Conservation (phyloP, 305 asterid genomes). For the Galium porrigens region DNA sequence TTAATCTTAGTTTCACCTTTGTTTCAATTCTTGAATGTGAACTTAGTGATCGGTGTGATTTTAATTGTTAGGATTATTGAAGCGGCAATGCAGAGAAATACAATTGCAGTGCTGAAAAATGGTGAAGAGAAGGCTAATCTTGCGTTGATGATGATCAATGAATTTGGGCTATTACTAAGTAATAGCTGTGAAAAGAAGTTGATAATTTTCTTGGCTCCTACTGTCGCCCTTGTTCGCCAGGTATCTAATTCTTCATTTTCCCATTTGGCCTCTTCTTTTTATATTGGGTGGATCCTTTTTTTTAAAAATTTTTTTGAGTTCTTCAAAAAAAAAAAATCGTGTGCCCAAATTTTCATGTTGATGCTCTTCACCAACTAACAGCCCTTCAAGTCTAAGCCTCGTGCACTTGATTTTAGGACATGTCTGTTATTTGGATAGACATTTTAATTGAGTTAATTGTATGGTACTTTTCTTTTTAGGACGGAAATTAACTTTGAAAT, state of each 20-base stretch:
- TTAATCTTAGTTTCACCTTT: neutral
- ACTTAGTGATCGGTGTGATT: slow-evolving; percentile 15
- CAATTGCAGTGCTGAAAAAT: slow-evolving; percentile 50
- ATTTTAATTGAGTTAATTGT: too few species aligned
- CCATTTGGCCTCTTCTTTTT: neutral
- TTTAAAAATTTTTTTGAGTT: neutral
- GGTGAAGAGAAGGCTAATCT: slow-evolving; percentile 49
- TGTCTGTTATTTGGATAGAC: neutral
- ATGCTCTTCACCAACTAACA: neutral
- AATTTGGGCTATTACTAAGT: slow-evolving; percentile 41
- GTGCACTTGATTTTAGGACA: neutral
- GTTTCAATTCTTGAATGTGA: slow-evolving; percentile 1
- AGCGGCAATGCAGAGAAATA: slow-evolving; percentile 65
- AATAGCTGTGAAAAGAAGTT: slow-evolving; percentile 35
- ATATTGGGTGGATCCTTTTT: neutral
- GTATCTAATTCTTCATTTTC: slow-evolving; percentile 19
- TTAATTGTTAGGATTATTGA: slow-evolving; percentile 40
- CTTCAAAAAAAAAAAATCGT: neutral
- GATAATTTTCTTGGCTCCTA: slow-evolving; percentile 63
- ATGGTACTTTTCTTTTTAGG: neutral
- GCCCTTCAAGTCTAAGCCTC: neutral
- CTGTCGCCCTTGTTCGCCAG: slow-evolving; percentile 74
- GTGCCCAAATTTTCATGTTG: too few species aligned
- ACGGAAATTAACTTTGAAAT: neutral
- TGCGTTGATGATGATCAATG: slow-evolving; percentile 58